Conservation (phyloP, 257 asterid genomes). For the Fraxinus quadrangulata region DNA sequence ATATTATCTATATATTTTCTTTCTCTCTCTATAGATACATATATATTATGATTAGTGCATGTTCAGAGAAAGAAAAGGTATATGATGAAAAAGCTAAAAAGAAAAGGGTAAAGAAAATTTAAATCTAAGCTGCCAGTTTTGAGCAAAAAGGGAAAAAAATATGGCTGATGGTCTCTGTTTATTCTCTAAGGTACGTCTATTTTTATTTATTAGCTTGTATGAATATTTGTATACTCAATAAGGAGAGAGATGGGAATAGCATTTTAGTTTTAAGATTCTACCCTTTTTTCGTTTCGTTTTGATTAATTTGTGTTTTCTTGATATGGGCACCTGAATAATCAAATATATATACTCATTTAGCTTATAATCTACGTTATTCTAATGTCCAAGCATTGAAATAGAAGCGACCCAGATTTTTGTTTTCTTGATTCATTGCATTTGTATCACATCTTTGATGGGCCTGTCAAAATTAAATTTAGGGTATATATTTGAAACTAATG, state of each 20-base stretch:
- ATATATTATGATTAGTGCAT: slow-evolving; percentile 30
- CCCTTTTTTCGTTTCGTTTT: no score
- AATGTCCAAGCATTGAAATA: neutral
- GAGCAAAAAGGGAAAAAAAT: slow-evolving; percentile 21
- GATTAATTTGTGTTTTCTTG: slow-evolving; percentile 24
- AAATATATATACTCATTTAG: slow-evolving; percentile 12
- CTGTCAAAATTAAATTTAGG: slow-evolving; percentile 20
- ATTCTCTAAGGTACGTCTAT: slow-evolving; percentile 56
- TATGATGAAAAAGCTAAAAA: slow-evolving; percentile 43
- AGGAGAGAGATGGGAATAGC: no score
- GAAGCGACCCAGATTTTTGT: slow-evolving; percentile 22
- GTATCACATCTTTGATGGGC: neutral
- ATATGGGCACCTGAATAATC: slow-evolving; percentile 30
- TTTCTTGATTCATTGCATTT: neutral
- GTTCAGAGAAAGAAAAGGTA: slow-evolving; percentile 25
- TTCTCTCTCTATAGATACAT: slow-evolving; percentile 10
- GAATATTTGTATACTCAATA: no score
- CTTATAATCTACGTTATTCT: slow-evolving; percentile 12
- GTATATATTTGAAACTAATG: neutral
- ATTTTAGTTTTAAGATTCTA: no score
- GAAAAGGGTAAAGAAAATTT: slow-evolving; percentile 46
- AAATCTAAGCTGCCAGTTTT: slow-evolving; percentile 35
- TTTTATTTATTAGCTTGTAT: slow-evolving; percentile 21
- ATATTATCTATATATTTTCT: neutral
- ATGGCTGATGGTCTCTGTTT: slow-evolving; percentile 76